These are phyloP conservation scores for Phialocephala subalpina DNA, from an alignment of 2,329 filamentous ascomycete species.

Conservation along the genomic window DNA sequence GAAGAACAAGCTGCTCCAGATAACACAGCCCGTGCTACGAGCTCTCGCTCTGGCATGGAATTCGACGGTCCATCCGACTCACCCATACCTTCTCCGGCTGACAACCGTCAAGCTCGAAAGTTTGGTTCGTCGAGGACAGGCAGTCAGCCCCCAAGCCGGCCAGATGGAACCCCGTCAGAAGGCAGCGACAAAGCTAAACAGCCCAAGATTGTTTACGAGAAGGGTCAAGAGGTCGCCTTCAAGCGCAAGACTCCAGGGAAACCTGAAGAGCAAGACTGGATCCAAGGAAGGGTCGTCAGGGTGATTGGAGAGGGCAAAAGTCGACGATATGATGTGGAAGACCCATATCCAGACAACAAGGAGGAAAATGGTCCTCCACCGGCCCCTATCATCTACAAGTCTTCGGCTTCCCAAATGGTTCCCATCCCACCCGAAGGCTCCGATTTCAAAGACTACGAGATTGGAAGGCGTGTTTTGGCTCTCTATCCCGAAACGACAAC, in stretches of 20 bases:
- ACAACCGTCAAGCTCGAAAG: slow-evolving; percentile 40
- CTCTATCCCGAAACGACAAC: slow-evolving; percentile 86
- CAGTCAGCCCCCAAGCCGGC: slow-evolving; percentile 41
- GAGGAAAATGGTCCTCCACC: slow-evolving; percentile 43
- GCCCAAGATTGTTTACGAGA: slow-evolving; percentile 63
- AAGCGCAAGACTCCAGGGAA: slow-evolving; percentile 61
- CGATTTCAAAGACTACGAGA: slow-evolving; percentile 65
- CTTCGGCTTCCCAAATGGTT: slow-evolving; percentile 78
- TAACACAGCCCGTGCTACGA: slow-evolving; percentile 34
- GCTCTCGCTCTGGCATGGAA: slow-evolving; percentile 38
- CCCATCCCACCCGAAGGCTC: slow-evolving; percentile 72
- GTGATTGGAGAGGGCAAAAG: slow-evolving; percentile 81
- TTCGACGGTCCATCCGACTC: slow-evolving; percentile 43
- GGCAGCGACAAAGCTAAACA: slow-evolving; percentile 33
- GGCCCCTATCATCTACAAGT: slow-evolving; percentile 63
- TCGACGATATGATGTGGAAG: slow-evolving; percentile 80
- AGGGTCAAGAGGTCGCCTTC: slow-evolving; percentile 72
- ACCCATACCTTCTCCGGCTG: slow-evolving; percentile 42
- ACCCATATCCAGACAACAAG: slow-evolving; percentile 75
- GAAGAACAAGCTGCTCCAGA: slow-evolving; percentile 36
- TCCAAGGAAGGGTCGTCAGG: slow-evolving; percentile 79
- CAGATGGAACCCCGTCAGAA: slow-evolving; percentile 36
- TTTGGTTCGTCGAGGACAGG: slow-evolving; percentile 37
- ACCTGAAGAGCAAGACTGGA: slow-evolving; percentile 67
- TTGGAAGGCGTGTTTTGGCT: slow-evolving; percentile 77